Percentiles rank a stretch among this genome's conserved stretches.
phyloP scores from a whole-genome alignment of 2,329 filamentous ascomycete species.

The Byssothecium circinans region DNA sequence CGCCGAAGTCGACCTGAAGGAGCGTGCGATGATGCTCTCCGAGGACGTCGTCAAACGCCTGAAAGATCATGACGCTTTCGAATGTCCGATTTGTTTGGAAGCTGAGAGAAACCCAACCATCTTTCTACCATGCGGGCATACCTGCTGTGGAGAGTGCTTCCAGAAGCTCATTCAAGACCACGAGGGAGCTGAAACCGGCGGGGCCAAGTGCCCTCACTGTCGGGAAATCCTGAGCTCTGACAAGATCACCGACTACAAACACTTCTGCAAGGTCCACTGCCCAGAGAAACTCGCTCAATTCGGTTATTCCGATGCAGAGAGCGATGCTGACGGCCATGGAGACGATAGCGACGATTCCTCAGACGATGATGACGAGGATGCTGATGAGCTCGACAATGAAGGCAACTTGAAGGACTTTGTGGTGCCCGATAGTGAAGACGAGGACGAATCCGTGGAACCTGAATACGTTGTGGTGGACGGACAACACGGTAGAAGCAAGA shows the following conservation, averaged over 20 bases:
- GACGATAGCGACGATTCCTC: constrained; percentile 38
- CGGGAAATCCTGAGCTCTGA: constrained; percentile 66
- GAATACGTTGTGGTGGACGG: constrained; percentile 6
- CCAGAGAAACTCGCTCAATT: constrained; percentile 51
- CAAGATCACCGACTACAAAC: constrained; percentile 71
- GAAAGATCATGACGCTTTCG: constrained; percentile 62
- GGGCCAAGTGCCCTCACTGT: constrained; percentile 74
- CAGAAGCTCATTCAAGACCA: constrained; percentile 62
- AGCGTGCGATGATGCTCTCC: constrained; percentile 64
- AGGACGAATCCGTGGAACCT: constrained; percentile 8
- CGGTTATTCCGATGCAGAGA: constrained; percentile 10
- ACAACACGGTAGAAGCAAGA: constrained; percentile 20
- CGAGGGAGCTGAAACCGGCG: constrained; percentile 54
- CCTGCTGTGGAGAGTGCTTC: constrained; percentile 76
- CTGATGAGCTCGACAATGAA: constrained; percentile 40
- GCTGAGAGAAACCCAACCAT: constrained; percentile 73
- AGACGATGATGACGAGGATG: constrained; percentile 46
- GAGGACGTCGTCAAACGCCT: constrained; percentile 67
- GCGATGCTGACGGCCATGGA: constrained; percentile 25
- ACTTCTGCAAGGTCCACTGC: constrained; percentile 74
- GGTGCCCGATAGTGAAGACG: constrained; percentile 51
- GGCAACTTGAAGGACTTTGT: constrained; percentile 57
- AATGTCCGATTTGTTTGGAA: constrained; percentile 84
- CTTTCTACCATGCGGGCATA: constrained; percentile 81
- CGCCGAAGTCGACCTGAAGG: constrained; percentile 58